Conservation (phyloP, 768 basidiomycete genomes). For the Amanita pallidorosea region DNA sequence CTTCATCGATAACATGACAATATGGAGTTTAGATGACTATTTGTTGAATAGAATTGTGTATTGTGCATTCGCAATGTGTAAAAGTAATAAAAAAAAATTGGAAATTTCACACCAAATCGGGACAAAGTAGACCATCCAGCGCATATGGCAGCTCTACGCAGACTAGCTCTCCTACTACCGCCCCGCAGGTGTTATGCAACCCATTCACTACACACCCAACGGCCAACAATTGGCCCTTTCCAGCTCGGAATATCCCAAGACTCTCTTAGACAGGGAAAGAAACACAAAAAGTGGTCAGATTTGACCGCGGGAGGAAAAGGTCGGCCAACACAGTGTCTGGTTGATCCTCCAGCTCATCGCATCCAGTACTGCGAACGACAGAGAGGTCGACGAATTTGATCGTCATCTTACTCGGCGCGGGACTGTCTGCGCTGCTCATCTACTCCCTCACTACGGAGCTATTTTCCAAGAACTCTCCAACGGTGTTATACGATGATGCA, state of each 20-base stretch:
- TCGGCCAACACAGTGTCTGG: slow-evolving; percentile 12
- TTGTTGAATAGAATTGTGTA: too few species aligned
- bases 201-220: slow-evolving; percentile 54
- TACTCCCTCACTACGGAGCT: slow-evolving; percentile 78
- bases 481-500: slow-evolving; percentile 61
- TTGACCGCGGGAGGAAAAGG: slow-evolving; percentile 71
- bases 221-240: slow-evolving; percentile 61
- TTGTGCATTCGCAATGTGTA: too few species aligned
- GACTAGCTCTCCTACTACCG: background rate
- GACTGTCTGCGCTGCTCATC: slow-evolving; percentile 61
- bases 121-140: background rate
- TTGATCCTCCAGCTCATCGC: slow-evolving; percentile 5
- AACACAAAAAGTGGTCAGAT: slow-evolving; percentile 70
- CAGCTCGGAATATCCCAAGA: slow-evolving; percentile 58
- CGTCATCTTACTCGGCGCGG: slow-evolving; percentile 70
- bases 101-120: too few species aligned
- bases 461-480: slow-evolving; percentile 83
- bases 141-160: too few species aligned
- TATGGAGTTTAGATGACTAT: too few species aligned
- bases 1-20: too few species aligned
- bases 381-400: slow-evolving; percentile 37
- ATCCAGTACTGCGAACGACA: slow-evolving; percentile 36
- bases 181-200: slow-evolving; percentile 33
- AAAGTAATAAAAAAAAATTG: too few species aligned
- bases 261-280: slow-evolving; percentile 39